Evolutionary conservation across 2,329 filamentous ascomycete genomes (phyloP).

Genomic region (Penicillium sp.): DNA sequence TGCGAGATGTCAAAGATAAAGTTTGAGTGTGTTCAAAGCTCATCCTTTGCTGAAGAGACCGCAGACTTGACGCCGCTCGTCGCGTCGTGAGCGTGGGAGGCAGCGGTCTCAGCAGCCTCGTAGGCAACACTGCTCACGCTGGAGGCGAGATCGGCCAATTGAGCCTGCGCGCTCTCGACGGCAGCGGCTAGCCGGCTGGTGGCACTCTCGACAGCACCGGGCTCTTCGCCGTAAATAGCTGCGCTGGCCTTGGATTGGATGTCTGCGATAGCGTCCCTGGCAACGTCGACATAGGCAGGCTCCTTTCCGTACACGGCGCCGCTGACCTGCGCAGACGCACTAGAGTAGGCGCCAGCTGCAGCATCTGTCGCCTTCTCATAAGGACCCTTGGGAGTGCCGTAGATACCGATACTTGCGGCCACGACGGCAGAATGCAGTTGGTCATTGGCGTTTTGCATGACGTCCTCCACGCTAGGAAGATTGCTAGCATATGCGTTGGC

Average conservation of each 20-base stretch:
- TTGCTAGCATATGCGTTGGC: slow-evolving; percentile 47
- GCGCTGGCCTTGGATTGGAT: slow-evolving; percentile 55
- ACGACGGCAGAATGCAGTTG: slow-evolving; percentile 60
- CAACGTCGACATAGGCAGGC: slow-evolving; percentile 53
- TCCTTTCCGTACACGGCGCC: slow-evolving; percentile 57
- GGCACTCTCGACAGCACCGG: slow-evolving; percentile 36
- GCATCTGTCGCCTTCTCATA: slow-evolving; percentile 56
- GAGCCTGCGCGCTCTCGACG: slow-evolving; percentile 37
- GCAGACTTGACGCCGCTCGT: slow-evolving; percentile 51
- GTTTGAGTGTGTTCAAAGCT: slow-evolving; percentile 18
- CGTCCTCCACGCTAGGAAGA: slow-evolving; percentile 57
- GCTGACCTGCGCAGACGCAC: slow-evolving; percentile 50
- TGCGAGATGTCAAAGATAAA: neutral
- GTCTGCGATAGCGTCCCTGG: slow-evolving; percentile 53
- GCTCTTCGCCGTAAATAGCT: slow-evolving; percentile 55
- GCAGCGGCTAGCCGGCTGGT: slow-evolving; percentile 30
- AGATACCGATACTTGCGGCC: slow-evolving; percentile 57
- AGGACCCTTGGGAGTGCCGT: slow-evolving; percentile 55
- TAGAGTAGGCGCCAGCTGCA: slow-evolving; percentile 53
- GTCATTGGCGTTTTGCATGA: slow-evolving; percentile 56
- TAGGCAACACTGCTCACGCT: slow-evolving; percentile 34
- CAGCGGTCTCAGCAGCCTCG: slow-evolving; percentile 37
- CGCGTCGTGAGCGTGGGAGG: slow-evolving; percentile 45
- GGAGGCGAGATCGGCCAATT: slow-evolving; percentile 33
- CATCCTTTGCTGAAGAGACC: slow-evolving; percentile 20